Conservation (phyloP, 805 yeast genomes). For the Kodamaea hsintzibuensis region DNA sequence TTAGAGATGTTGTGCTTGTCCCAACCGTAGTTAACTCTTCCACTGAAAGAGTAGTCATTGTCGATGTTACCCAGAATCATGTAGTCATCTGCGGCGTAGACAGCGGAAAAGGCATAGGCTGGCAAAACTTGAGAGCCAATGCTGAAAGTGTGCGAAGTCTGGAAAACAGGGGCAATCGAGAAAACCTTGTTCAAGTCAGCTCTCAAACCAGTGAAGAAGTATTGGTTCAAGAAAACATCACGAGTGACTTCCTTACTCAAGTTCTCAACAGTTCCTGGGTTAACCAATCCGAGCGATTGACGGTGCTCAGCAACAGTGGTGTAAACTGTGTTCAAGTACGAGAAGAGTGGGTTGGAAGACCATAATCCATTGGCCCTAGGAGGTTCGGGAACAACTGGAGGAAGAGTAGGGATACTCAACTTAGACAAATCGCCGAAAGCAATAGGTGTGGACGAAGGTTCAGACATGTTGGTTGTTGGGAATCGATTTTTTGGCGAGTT, state of each 20-base stretch:
- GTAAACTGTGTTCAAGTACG: slow-evolving; percentile 76
- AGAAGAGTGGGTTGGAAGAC: slow-evolving; percentile 81
- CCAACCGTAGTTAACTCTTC: slow-evolving; percentile 93
- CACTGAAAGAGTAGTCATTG: slow-evolving; percentile 79
- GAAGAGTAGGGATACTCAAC: slow-evolving; percentile 55
- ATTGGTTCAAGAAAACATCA: slow-evolving; percentile 88
- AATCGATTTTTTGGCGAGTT: neutral
- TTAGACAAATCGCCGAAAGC: slow-evolving; percentile 63
- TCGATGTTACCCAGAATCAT: slow-evolving; percentile 92
- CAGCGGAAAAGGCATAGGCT: slow-evolving; percentile 86
- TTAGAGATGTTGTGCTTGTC: slow-evolving; percentile 73
- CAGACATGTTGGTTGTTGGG: slow-evolving; percentile 10
- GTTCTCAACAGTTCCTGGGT: slow-evolving; percentile 81
- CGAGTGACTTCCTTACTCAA: slow-evolving; percentile 70
- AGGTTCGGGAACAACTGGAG: slow-evolving; percentile 54
- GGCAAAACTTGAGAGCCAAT: slow-evolving; percentile 85
- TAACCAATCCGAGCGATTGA: slow-evolving; percentile 73
- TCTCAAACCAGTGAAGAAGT: slow-evolving; percentile 91
- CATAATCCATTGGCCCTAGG: slow-evolving; percentile 61
- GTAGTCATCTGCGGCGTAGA: slow-evolving; percentile 81
- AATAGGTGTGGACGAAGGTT: slow-evolving; percentile 34
- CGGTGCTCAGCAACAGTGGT: slow-evolving; percentile 74
- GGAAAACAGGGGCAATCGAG: slow-evolving; percentile 90
- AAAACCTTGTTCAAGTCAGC: slow-evolving; percentile 95
- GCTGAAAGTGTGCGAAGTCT: slow-evolving; percentile 90